Base-by-base conservation (phyloP, 495 filamentous ascomycete genomes). In the Penicillium malachiteum region DNA sequence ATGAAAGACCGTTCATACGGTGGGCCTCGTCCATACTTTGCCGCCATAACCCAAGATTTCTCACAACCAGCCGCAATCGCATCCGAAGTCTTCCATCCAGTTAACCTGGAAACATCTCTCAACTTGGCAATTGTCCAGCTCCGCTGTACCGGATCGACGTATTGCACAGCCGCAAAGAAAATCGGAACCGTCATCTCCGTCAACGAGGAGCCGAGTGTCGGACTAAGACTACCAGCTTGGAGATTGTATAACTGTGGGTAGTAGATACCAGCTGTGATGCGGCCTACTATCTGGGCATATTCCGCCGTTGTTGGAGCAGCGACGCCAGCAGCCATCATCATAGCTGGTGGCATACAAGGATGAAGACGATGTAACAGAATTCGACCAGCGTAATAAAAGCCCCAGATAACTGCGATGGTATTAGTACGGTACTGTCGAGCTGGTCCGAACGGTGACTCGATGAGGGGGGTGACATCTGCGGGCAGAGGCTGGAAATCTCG, bases 311-410 rank as follows among this genome's bases (percentile, higher is more conserved):
- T 78, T 3, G 72, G 70, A 0, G 91, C 88, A 7, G 85, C 82
- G 35, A 94, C 78, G 10, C 84, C 85, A 0, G 89, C 88, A 6
- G 92, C 90, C 39, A 89, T 78, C 85, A 96, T 93, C 51, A 91
- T 86, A n/a, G 90, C 81, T 0, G 93, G 90, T 5, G 91, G 94
- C 92, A 97, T 96, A 2, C 80, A 83, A 0, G 94, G 94, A 58
- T 96, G 91, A 0, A 87, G 73, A 35, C 94, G 81, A 47, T 90
- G 73, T 17, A 91, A 79, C 44, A 93, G 74, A 47, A 98, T 91
- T 30, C 90, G 79, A 3, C 84, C 86, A 68, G 89, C 88, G 72
- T 92, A 88, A 66, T 87, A 96, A 50, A 90, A 85, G 61, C 84
- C 85, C 86, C 91, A 93, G 17, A 97, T 78, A 35, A 88, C 86